These are phyloP conservation scores for Colletotrichum sp. DNA, from an alignment of 2,329 filamentous ascomycete genomes.

Conservation along the genomic window DNA sequence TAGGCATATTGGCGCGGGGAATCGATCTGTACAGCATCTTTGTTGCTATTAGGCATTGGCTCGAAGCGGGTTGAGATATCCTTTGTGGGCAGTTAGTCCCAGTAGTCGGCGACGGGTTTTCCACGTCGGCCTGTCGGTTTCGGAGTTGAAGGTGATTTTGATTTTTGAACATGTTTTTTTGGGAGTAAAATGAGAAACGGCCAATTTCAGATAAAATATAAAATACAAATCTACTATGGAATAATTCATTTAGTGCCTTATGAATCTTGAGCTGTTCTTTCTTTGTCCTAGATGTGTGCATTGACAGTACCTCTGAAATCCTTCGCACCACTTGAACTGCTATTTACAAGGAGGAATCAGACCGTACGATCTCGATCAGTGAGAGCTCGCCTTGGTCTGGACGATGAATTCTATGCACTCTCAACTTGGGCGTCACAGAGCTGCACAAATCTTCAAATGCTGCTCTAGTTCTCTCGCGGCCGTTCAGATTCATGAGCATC, in stretches of 20 bases:
- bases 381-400: neutral
- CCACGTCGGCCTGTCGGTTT: neutral
- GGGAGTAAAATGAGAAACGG: neutral
- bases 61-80: neutral
- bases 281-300: neutral
- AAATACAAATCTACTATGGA: neutral
- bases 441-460: neutral
- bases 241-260: neutral
- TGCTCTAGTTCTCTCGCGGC: neutral
- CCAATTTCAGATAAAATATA: neutral
- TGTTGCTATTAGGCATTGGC: neutral
- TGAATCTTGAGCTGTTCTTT: neutral
- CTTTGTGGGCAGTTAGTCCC: neutral
- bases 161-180: neutral
- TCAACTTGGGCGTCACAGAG: neutral
- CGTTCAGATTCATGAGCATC: constrained; percentile 7
- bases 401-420: neutral
- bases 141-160: neutral
- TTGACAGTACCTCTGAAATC: neutral
- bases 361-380: neutral
- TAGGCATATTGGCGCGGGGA: neutral
- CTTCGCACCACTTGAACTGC: fast-evolving
- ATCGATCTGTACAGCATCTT: neutral
- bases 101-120: neutral
- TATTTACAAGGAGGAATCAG: neutral